These are phyloP conservation scores for Tephrocybe rancida DNA, from an alignment of 768 basidiomycete genomes.

Conservation along the genomic window DNA sequence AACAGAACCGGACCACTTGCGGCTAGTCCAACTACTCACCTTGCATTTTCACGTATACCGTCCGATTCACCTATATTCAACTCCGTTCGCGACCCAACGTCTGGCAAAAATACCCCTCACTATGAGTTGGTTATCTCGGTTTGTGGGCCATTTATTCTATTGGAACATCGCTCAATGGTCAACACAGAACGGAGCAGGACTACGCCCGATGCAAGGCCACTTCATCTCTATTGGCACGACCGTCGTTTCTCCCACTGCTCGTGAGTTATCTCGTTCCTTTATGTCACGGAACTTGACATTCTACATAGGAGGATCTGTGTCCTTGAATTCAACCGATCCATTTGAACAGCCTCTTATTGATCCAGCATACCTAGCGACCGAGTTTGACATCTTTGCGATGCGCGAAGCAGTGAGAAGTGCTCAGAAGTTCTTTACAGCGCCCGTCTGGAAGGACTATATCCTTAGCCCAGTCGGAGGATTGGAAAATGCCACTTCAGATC, in stretches of 20 bases:
- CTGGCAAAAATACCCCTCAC: constrained; percentile 24
- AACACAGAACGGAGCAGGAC: background rate
- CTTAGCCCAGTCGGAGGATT: constrained; percentile 9
- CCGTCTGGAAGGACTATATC: constrained; percentile 11
- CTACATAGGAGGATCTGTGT: constrained; percentile 23
- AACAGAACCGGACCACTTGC: constrained; percentile 23
- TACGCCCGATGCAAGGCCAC: background rate
- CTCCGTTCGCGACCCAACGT: constrained; percentile 25
- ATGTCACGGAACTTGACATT: background rate
- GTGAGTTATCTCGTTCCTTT: constrained; percentile 20
- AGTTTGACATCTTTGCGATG: constrained; percentile 24
- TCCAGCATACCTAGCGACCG: constrained; percentile 29
- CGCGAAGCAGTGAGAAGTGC: constrained; percentile 22
- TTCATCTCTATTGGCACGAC: background rate
- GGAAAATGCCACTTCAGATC: constrained; percentile 9
- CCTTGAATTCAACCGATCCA: constrained; percentile 36
- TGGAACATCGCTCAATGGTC: background rate
- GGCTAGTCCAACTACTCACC: constrained; percentile 17
- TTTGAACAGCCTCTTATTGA: constrained; percentile 45
- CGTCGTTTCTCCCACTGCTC: constrained; percentile 8
- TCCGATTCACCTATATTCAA: constrained; percentile 14
- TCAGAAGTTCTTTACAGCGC: constrained; percentile 8
- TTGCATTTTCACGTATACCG: constrained; percentile 24
- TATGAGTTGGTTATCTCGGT: background rate
- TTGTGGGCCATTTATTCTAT: background rate